A percentile compares a stretch with the other conserved stretches of the same genome.
Conservation (phyloP, 495 filamentous ascomycete genomes). For the Amniculicola lignicola region DNA sequence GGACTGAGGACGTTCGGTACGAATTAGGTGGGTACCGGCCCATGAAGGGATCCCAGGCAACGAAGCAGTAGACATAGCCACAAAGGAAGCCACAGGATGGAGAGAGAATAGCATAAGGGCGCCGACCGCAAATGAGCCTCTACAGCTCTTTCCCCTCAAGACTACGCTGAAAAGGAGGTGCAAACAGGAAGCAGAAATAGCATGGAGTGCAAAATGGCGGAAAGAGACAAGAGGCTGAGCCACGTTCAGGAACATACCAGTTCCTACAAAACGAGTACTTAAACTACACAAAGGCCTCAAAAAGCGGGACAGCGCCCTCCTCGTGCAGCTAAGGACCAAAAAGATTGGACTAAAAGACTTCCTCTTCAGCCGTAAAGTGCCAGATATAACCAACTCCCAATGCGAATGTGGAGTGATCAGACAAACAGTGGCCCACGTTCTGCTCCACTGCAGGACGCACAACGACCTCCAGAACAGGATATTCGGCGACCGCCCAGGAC, state of each 20-base stretch:
- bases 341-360: slow-evolving; percentile 5
- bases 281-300: slow-evolving; percentile 3
- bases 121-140: neutral
- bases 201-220: slow-evolving; percentile 2
- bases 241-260: slow-evolving; percentile 2
- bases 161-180: slow-evolving; percentile 4
- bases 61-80: too few relatives aligned
- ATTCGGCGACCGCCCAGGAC: slow-evolving; percentile 6
- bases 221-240: slow-evolving; percentile 1
- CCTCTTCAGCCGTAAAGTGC: slow-evolving; percentile 4
- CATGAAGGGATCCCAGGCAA: too few relatives aligned
- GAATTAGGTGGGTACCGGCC: too few relatives aligned
- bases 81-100: too few relatives aligned
- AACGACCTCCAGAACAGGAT: slow-evolving; percentile 16
- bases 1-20: neutral
- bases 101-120: too few relatives aligned
- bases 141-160: neutral
- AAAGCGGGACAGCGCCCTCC: slow-evolving; percentile 4
- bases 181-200: slow-evolving; percentile 2
- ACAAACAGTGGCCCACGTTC: slow-evolving; percentile 4
- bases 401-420: neutral
- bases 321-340: slow-evolving; percentile 1
- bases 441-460: slow-evolving; percentile 13
- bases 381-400: neutral
- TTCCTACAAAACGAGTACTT: slow-evolving; percentile 2